phyloP scores from a whole-genome alignment of 2,329 filamentous ascomycete species.

The Capronia coronata region DNA sequence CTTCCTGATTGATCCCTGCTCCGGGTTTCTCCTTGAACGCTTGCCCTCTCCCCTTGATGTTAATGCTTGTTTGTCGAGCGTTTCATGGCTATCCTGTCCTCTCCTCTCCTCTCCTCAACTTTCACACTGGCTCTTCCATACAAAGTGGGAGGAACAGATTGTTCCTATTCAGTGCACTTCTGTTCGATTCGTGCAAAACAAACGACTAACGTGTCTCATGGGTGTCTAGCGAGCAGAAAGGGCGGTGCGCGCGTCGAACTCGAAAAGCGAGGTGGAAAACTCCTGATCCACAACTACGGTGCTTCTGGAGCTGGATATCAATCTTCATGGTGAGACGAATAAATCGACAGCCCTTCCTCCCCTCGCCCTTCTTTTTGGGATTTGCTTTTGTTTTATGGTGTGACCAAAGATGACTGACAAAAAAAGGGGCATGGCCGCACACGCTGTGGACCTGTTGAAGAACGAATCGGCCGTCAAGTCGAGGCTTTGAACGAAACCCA shows the following conservation, averaged over 20 bases:
- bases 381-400: neutral
- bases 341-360: too few relatives aligned
- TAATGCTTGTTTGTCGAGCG: too few relatives aligned
- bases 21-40: neutral
- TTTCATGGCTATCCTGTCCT: too few relatives aligned
- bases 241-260: slow-evolving; percentile 70
- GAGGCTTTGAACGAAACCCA: neutral
- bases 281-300: slow-evolving; percentile 59
- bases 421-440: neutral
- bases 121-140: neutral
- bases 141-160: too few relatives aligned
- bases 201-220: too few relatives aligned
- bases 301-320: slow-evolving; percentile 57
- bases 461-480: neutral
- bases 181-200: too few relatives aligned
- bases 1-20: too few relatives aligned
- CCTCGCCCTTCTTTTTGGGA: too few relatives aligned
- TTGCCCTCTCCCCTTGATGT: too few relatives aligned
- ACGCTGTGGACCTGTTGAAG: neutral
- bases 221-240: slow-evolving; percentile 56
- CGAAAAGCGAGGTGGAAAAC: slow-evolving; percentile 56
- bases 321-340: slow-evolving; percentile 18
- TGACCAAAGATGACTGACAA: neutral
- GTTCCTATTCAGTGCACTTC: too few relatives aligned
- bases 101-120: too few relatives aligned